A percentile compares a stretch with the other conserved stretches of the same genome.
Conservation (phyloP, 768 basidiomycete genomes). For the Leucogyrophana mollusca region DNA sequence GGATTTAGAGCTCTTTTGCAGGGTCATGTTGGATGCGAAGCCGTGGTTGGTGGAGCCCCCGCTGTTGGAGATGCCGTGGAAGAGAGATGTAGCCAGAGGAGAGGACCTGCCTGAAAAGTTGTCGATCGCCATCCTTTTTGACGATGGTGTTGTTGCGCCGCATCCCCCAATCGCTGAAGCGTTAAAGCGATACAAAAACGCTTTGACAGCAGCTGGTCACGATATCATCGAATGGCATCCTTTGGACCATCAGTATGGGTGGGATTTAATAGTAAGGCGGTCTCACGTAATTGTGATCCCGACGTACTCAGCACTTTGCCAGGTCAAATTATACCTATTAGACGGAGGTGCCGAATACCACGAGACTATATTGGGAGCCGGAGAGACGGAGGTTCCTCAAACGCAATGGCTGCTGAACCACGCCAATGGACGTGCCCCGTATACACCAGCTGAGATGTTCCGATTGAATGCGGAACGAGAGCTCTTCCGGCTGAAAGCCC, state of each 20-base stretch:
- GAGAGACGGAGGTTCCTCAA: constrained; percentile 40
- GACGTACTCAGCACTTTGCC: constrained; percentile 13
- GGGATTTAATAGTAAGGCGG: constrained; percentile 46
- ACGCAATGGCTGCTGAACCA: constrained; percentile 43
- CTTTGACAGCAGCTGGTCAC: constrained; percentile 44
- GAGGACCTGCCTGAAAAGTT: constrained; percentile 38
- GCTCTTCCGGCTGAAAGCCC: constrained; percentile 35
- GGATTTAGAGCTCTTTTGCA: constrained; percentile 49
- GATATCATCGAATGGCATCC: constrained; percentile 51
- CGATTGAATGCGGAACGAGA: constrained; percentile 44
- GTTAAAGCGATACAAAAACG: constrained; percentile 36
- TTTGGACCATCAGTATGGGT: constrained; percentile 41
- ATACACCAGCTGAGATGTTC: constrained; percentile 42
- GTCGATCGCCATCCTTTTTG: constrained; percentile 46
- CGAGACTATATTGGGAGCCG: constrained; percentile 30
- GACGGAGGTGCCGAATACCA: constrained; percentile 48
- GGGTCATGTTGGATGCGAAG: constrained; percentile 42
- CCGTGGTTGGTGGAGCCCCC: constrained; percentile 47
- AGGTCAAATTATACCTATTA: constrained; percentile 48
- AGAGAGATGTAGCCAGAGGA: constrained; percentile 36
- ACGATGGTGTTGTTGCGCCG: constrained; percentile 49
- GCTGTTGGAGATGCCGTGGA: constrained; percentile 52
- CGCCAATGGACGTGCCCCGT: constrained; percentile 35
- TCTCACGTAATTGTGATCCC: constrained; percentile 4
- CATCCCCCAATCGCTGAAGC: constrained; percentile 47